phyloP scores from a whole-genome alignment of 495 filamentous ascomycete genomes.

The Stereocaulon alpinum region DNA sequence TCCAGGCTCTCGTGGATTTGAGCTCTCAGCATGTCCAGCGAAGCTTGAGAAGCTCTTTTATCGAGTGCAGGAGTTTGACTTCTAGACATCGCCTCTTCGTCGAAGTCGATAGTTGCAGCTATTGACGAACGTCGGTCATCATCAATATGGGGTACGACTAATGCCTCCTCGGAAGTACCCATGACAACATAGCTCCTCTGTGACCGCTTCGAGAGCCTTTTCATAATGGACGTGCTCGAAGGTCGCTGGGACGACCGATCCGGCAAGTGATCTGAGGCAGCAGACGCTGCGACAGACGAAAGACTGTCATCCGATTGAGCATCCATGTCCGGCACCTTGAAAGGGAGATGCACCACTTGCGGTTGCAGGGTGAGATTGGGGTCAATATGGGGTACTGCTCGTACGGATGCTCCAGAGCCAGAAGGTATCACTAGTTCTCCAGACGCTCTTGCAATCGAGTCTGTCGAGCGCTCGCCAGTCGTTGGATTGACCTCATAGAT shows the following conservation, averaged over 20 bases:
- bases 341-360: slow-evolving; percentile 48
- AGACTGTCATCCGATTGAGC: slow-evolving; percentile 38
- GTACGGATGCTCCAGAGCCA: slow-evolving; percentile 4
- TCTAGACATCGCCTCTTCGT: slow-evolving; percentile 4
- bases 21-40: not conserved
- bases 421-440: not conserved
- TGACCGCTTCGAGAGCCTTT: slow-evolving; percentile 38
- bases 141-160: slow-evolving; percentile 31
- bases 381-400: slow-evolving; percentile 1
- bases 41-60: not conserved
- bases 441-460: not conserved
- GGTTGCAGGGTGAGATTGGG: slow-evolving; percentile 20
- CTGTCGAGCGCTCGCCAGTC: not conserved
- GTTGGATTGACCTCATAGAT: not conserved
- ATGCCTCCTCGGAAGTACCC: slow-evolving; percentile 32
- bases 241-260: slow-evolving; percentile 31
- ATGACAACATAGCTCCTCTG: slow-evolving; percentile 22
- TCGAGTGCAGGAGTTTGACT: not conserved
- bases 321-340: slow-evolving; percentile 40
- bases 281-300: slow-evolving; percentile 53
- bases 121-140: slow-evolving; percentile 34
- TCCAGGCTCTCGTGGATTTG: not conserved
- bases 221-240: slow-evolving; percentile 37
- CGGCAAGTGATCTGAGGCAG: slow-evolving; percentile 33
- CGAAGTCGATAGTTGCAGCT: slow-evolving; percentile 40